phyloP scores from a whole-genome alignment of 331 rosid species.

The Stylosanthes scabra region DNA sequence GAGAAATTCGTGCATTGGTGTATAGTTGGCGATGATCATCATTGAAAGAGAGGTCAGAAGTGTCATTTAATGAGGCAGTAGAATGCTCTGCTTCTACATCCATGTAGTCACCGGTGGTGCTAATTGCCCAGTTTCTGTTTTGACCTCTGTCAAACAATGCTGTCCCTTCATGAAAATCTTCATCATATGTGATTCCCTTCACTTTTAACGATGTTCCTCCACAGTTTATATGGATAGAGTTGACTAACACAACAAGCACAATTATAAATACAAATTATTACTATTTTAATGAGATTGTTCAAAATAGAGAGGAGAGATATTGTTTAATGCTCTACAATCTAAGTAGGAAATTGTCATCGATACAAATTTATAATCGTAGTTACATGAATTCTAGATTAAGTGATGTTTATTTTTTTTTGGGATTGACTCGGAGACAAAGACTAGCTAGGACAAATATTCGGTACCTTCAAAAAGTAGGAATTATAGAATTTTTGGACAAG shows the following conservation, averaged over 20 bases:
- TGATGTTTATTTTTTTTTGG: no score
- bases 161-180: slow-evolving; percentile 36
- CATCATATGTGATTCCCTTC: slow-evolving; percentile 32
- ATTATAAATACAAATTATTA: background rate
- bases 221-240: slow-evolving; percentile 40
- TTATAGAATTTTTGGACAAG: no score
- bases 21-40: slow-evolving; percentile 42
- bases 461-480: no score
- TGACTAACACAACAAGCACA: slow-evolving; percentile 25
- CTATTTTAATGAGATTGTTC: no score
- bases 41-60: background rate
- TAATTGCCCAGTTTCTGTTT: slow-evolving; percentile 43
- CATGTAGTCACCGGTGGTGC: slow-evolving; percentile 46
- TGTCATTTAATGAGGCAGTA: background rate
- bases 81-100: background rate
- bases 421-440: no score
- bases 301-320: no score
- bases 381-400: no score
- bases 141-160: slow-evolving; percentile 17
- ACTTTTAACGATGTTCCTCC: slow-evolving; percentile 13
- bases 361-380: no score
- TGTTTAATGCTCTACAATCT: no score
- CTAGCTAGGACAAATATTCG: no score
- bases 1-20: slow-evolving; percentile 60
- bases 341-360: no score